Evolutionary conservation across 2,329 filamentous ascomycete genomes (phyloP).

Genomic region (Neofusicoccum sp.): DNA sequence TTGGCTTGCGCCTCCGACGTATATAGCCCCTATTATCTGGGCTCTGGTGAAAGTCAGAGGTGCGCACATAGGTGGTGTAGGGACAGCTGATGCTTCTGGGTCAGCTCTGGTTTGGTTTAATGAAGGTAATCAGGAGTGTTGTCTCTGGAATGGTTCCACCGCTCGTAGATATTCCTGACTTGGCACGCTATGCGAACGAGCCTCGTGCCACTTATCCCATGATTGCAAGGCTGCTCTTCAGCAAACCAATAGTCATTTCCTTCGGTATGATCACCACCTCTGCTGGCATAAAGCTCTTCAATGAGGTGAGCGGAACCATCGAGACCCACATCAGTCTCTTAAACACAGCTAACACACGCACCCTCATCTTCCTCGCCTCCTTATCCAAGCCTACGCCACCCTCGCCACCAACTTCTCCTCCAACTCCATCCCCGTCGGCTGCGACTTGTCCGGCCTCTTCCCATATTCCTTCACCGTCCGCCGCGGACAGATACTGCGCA

Average conservation of each 20-base stretch:
- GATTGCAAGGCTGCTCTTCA: constrained; percentile 33
- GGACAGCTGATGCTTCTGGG: neutral
- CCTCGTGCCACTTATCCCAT: constrained; percentile 26
- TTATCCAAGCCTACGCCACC: constrained; percentile 34
- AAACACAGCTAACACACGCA: constrained; percentile 20
- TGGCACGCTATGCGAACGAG: constrained; percentile 33
- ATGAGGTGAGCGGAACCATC: constrained; percentile 26
- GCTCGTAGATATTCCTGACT: constrained; percentile 38
- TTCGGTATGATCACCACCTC: constrained; percentile 37
- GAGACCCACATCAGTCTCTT: neutral
- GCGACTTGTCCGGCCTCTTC: constrained; percentile 27
- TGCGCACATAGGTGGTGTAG: neutral
- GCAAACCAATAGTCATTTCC: constrained; percentile 38
- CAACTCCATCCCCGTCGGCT: constrained; percentile 27
- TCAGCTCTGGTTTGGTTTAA: neutral
- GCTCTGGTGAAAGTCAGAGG: neutral
- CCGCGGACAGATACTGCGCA: constrained; percentile 25
- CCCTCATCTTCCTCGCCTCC: constrained; percentile 36
- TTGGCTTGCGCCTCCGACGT: neutral
- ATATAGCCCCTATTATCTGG: constrained; percentile 1
- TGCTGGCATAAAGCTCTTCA: constrained; percentile 28
- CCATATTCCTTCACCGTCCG: constrained; percentile 23
- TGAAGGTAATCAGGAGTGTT: constrained; percentile 7
- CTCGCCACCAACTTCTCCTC: constrained; percentile 36
- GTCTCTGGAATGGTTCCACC: constrained; percentile 25